phyloP scores from a whole-genome alignment of 352 stramenopile genomes.

The Pythium volutum region DNA sequence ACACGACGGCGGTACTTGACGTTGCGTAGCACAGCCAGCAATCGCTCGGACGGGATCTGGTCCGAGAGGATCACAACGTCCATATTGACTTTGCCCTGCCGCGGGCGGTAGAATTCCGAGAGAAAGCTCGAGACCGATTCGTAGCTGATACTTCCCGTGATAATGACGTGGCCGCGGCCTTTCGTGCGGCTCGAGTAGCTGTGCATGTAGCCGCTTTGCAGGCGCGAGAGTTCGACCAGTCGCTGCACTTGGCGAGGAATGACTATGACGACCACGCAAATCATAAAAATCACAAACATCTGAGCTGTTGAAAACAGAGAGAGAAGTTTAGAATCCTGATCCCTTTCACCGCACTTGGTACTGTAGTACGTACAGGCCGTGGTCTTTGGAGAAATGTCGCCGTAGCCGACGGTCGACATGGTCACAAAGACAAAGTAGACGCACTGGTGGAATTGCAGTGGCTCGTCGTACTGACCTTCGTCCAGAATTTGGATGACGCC shows the following conservation, averaged over 20 bases:
- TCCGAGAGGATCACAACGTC: constrained; percentile 52
- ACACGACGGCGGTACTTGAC: constrained; percentile 42
- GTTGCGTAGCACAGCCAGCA: constrained; percentile 41
- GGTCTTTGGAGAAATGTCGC: constrained; percentile 52
- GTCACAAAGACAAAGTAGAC: constrained; percentile 75
- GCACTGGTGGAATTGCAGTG: constrained; percentile 56
- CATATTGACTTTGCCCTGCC: constrained; percentile 58
- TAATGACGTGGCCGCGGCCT: constrained; percentile 48
- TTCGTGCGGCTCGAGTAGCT: constrained; percentile 41
- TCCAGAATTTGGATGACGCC: constrained; percentile 58
- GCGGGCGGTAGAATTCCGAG: constrained; percentile 55
- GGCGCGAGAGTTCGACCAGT: constrained; percentile 45
- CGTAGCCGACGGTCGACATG: constrained; percentile 58
- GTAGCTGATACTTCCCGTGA: constrained; percentile 43
- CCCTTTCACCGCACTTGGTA: neutral
- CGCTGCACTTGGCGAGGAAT: constrained; percentile 53
- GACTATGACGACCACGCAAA: constrained; percentile 54
- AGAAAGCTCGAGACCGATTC: constrained; percentile 52
- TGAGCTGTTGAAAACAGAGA: constrained; percentile 27
- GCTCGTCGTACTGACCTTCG: constrained; percentile 44
- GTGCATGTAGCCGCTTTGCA: constrained; percentile 51
- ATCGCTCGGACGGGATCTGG: constrained; percentile 29
- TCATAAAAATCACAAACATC: constrained; percentile 61
- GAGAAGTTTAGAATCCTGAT: neutral
- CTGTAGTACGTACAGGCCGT: constrained; percentile 29